Conservation (phyloP, 164 flowering plant species). For the Aristolochia fimbriata region DNA sequence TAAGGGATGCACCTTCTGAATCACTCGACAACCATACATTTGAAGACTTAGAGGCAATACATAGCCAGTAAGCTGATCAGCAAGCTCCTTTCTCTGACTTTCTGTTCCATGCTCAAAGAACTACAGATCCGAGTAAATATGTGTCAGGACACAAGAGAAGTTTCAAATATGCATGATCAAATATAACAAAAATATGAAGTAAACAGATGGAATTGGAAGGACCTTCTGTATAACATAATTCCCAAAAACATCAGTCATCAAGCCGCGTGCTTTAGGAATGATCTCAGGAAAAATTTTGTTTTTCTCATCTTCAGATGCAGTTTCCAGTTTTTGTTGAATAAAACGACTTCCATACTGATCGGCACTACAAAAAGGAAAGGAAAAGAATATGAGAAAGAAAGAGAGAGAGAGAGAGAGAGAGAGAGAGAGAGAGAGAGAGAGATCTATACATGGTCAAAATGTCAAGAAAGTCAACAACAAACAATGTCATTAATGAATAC, state of each 20-base stretch:
- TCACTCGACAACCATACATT: slow-evolving; percentile 95
- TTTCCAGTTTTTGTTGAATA: slow-evolving; percentile 39
- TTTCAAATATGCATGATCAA: neutral
- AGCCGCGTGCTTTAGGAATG: slow-evolving; percentile 25
- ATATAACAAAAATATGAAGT: neutral
- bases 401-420: neutral
- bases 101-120: slow-evolving; percentile 86
- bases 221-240: slow-evolving; percentile 89
- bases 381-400: neutral
- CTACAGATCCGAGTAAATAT: slow-evolving; percentile 21
- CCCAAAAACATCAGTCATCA: slow-evolving; percentile 43
- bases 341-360: slow-evolving; percentile 89
- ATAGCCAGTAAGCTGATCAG: slow-evolving; percentile 66
- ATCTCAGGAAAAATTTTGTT: slow-evolving; percentile 27
- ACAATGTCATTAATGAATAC: slow-evolving; percentile 20
- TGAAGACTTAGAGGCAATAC: slow-evolving; percentile 88
- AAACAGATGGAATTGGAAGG: neutral
- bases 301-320: slow-evolving; percentile 29
- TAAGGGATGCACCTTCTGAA: slow-evolving; percentile 61
- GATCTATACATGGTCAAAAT: neutral
- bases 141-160: neutral
- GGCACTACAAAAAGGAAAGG: slow-evolving; percentile 33
- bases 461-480: neutral
- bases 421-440: neutral
- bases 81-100: slow-evolving; percentile 65